phyloP scores from a whole-genome alignment of 106 monocot species.

The Alisma plantagoaquatica region DNA sequence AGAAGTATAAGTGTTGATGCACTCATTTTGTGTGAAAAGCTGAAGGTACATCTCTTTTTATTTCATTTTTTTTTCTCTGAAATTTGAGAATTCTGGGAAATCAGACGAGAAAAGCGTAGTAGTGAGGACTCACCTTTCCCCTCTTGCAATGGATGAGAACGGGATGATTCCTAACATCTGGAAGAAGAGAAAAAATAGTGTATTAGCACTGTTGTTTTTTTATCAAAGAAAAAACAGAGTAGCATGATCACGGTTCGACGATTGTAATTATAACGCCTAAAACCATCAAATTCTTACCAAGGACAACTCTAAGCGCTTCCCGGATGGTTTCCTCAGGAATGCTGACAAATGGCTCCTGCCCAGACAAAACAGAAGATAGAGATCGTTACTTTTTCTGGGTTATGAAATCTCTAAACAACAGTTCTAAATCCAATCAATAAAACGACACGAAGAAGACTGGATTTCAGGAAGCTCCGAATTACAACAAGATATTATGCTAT shows the following conservation, averaged over 20 bases:
- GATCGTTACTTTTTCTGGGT: too few species aligned
- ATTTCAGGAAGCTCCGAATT: too few species aligned
- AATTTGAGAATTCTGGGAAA: background rate
- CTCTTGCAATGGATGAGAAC: constrained; percentile 82
- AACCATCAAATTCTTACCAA: constrained; percentile 36
- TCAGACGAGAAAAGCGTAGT: background rate
- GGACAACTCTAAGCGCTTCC: constrained; percentile 72
- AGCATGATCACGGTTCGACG: background rate
- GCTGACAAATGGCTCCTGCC: constrained; percentile 64
- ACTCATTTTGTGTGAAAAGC: too few species aligned
- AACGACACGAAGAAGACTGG: too few species aligned
- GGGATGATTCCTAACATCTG: constrained; percentile 69
- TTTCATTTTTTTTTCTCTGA: background rate
- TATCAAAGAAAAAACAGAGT: background rate
- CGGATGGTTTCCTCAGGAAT: constrained; percentile 63
- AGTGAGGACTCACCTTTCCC: constrained; percentile 47
- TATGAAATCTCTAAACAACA: too few species aligned
- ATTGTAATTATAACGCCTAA: background rate
- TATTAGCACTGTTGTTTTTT: background rate
- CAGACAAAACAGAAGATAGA: too few species aligned
- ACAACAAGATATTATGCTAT: too few species aligned
- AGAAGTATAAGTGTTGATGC: background rate
- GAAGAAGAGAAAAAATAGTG: constrained; percentile 3
- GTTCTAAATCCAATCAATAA: too few species aligned
- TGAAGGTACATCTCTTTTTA: too few species aligned